Base-by-base conservation (phyloP, 129 eudicot genomes). In the Pulicaria dysenterica region DNA sequence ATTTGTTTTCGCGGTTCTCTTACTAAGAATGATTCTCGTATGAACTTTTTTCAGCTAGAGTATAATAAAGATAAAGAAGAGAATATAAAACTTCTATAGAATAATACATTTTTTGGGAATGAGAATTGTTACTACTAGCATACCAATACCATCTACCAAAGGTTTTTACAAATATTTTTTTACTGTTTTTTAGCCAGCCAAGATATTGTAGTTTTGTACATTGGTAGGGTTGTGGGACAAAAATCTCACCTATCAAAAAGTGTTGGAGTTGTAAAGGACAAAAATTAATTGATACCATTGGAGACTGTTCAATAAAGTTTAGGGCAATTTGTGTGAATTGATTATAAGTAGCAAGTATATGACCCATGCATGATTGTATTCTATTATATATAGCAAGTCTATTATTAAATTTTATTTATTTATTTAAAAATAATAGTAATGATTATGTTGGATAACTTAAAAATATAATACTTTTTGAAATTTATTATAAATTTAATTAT, bases 151-250 rank as follows among this genome's bases (percentile, higher is more conserved):
- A 64, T 40, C 56, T 56, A 53, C 63, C 76, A 44, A 71, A 57
- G 31, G 62, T 39, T 57, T 71, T 57, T 56, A 43, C 66, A 42
- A 31, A 43, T 16, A 2, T 38, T 64, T 64, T 41, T 63, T 64
- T 64, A 16, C 69, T 64, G 69, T 64, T 41, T 42, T 41, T 9
- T 65, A 44, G 42, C 70, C 55, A 45, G 55, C 70, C 70, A 65
- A 65, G 14, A 72, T 44, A 45, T 58, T 34, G 68, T 58, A 72
- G 77, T 72, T 58, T 58, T 55, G 47, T 72, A 72, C 68, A 58
- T 58, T 34, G 76, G 77, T 72, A 72, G 58, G 73, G 79, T 75
- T 64, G 79, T 75, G 73, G 79, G 73, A 15, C 79, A 65, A 47
- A 41, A 45, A 42, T 6, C 15, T 54, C 79, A 75, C 79, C 66